A percentile compares a stretch with the other conserved stretches of the same genome.
Conservation (phyloP, 345 rosid genomes). For the Lepidium africanum region DNA sequence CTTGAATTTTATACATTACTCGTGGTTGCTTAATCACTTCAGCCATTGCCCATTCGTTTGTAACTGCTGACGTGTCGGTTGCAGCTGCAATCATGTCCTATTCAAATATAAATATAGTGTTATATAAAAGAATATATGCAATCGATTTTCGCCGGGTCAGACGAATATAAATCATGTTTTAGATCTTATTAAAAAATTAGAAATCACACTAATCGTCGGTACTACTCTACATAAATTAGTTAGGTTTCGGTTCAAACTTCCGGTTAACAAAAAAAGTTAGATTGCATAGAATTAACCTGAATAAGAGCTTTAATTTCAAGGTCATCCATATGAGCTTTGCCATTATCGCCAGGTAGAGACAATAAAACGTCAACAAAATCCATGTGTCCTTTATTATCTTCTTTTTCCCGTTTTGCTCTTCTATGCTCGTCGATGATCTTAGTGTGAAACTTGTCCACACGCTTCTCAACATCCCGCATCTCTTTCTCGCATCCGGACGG, state of each 20-base stretch:
- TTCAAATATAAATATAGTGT: not conserved
- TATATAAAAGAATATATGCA: no score
- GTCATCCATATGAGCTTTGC: slow-evolving; percentile 61
- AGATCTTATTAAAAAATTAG: no score
- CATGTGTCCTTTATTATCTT: slow-evolving; percentile 24
- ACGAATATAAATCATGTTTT: no score
- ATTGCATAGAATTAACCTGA: slow-evolving; percentile 36
- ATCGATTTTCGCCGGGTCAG: no score
- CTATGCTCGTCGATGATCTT: slow-evolving; percentile 67
- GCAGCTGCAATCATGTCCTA: slow-evolving; percentile 98
- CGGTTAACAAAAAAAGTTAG: no score
- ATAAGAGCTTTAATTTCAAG: slow-evolving; percentile 81
- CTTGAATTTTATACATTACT: slow-evolving; percentile 59
- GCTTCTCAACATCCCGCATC: slow-evolving; percentile 81
- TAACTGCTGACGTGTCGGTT: slow-evolving; percentile 91
- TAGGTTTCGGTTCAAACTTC: no score
- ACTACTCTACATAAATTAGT: no score
- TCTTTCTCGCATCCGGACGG: slow-evolving; percentile 68
- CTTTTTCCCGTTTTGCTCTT: slow-evolving; percentile 22
- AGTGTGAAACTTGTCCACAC: slow-evolving; percentile 80
- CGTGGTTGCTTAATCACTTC: slow-evolving; percentile 80
- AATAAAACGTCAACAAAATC: slow-evolving; percentile 87
- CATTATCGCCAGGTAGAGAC: slow-evolving; percentile 71
- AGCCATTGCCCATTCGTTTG: slow-evolving; percentile 96
- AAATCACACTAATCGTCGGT: no score